phyloP scores from a whole-genome alignment of 805 yeast species.

The Candida coleopterorum region DNA sequence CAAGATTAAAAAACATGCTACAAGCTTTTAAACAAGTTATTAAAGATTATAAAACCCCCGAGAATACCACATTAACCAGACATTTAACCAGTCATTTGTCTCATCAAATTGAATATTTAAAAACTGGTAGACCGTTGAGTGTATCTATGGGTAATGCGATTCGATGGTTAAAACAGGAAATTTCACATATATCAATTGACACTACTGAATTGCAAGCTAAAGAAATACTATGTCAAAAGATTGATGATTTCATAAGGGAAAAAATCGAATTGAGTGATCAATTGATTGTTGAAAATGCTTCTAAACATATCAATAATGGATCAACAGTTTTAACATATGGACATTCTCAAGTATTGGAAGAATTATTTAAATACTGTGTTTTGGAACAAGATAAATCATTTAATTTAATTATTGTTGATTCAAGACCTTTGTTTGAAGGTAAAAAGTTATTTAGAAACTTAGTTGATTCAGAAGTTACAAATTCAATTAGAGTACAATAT shows the following conservation, averaged over 20 bases:
- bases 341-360: conserved; percentile 76
- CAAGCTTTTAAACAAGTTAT: conserved; percentile 79
- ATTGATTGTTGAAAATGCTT: conserved; percentile 77
- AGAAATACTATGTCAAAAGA: conserved; percentile 53
- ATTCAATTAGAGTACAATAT: conserved; percentile 62
- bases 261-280: conserved; percentile 78
- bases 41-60: conserved; percentile 76
- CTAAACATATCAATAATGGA: conserved; percentile 68
- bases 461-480: conserved; percentile 25
- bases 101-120: conserved; percentile 88
- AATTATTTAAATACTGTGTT: conserved; percentile 65
- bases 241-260: conserved; percentile 79
- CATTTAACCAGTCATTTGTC: conserved; percentile 83
- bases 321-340: conserved; percentile 85
- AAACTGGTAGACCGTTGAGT: conserved; percentile 84
- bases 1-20: conserved; percentile 81
- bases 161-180: conserved; percentile 94
- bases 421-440: conserved; percentile 94
- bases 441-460: conserved; percentile 65
- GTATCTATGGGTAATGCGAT: conserved; percentile 97
- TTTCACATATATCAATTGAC: conserved; percentile 75
- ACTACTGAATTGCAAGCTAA: conserved; percentile 66
- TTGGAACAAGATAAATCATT: conserved; percentile 58
- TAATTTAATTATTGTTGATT: conserved; percentile 82
- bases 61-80: conserved; percentile 78